Evolutionary conservation across 2,329 filamentous ascomycete species (phyloP), one percentile per base, ranked within the genome.

Genomic region (Xylaria polymorpha): DNA sequence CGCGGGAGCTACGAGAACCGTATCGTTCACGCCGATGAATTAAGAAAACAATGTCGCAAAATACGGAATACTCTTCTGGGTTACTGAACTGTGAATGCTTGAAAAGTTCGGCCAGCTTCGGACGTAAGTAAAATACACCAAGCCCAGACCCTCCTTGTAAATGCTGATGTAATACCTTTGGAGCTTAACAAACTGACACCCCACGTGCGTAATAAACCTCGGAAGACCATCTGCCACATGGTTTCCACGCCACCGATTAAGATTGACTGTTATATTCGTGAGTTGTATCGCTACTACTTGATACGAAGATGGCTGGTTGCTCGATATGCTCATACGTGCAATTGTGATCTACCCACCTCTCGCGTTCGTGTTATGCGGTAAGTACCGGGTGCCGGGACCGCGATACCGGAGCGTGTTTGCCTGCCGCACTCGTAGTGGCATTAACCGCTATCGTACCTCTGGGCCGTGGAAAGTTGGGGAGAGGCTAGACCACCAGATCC

Each of bases 11-110:
- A 59, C n/a, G 29, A 58, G 41, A 55, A 35, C 48, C 41, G 22
- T 61, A 69, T 62, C 55, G 46, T 66, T 60, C 50, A 43, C 48
- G 63, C 46, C 51, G 65, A 66, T 71, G 61, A 68, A 71, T 65
- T 43, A 64, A 68, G 25, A 57, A 48, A 20, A 39, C 22, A 55
- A 62, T 25, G 41, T 48, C 22, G 61, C n/a, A n/a, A 61, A 61
- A 32, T n/a, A 50, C 15, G 1, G 55, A 10, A 32, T 32, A 22
- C 29, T 60, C 32, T 32, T 46, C 32, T 35, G 29, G 4, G 8
- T 15, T 32, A 14, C 2, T 39, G 8, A 22, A 2, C 37, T 22
- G 53, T 39, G n/a, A 32, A 35, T 32, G 50, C 25, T 32, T n/a
- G 50, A 10, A 32, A 32, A 32, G 25, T 9, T 32, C 15, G 29